These are phyloP conservation scores for Polytrichum commune DNA, from an alignment of 225 moss, liverwort and hornwort species.

Conservation along the genomic window DNA sequence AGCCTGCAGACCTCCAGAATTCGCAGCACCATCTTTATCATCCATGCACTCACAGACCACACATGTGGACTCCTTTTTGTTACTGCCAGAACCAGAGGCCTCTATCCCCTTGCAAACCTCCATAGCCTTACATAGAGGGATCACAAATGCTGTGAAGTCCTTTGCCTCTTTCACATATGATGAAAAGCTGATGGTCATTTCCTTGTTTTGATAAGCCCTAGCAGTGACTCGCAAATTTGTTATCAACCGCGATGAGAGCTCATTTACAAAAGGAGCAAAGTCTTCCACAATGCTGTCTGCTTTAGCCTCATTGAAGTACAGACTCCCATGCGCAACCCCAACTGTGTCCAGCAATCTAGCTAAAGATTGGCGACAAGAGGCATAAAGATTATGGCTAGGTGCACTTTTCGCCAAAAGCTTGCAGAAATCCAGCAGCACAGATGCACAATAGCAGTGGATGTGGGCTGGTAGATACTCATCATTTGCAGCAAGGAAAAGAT, in stretches of 20 bases:
- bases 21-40: slow-evolving; percentile 11
- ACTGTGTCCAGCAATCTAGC: slow-evolving; percentile 93
- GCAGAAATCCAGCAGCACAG: slow-evolving; percentile 91
- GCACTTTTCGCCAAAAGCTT: slow-evolving; percentile 92
- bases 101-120: slow-evolving; percentile 93
- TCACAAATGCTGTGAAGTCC: slow-evolving; percentile 95
- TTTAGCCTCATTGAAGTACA: slow-evolving; percentile 91
- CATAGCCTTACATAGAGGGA: slow-evolving; percentile 98
- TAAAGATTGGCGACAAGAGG: slow-evolving; percentile 81
- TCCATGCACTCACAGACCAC: slow-evolving; percentile 17
- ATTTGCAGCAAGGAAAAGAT: slow-evolving; percentile 71
- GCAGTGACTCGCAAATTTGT: slow-evolving; percentile 60
- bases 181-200: slow-evolving; percentile 49
- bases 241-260: slow-evolving; percentile 75
- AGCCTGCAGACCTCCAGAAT: slow-evolving; percentile 25
- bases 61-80: slow-evolving; percentile 24
- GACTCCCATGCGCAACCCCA: slow-evolving; percentile 77
- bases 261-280: slow-evolving; percentile 93
- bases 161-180: slow-evolving; percentile 88
- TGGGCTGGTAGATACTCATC: slow-evolving; percentile 86
- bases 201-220: slow-evolving; percentile 49
- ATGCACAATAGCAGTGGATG: slow-evolving; percentile 90
- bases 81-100: slow-evolving; percentile 55
- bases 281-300: slow-evolving; percentile 94
- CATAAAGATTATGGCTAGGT: slow-evolving; percentile 74